phyloP scores from a whole-genome alignment of 2,329 filamentous ascomycete genomes.

The Cladosporium sp. region DNA sequence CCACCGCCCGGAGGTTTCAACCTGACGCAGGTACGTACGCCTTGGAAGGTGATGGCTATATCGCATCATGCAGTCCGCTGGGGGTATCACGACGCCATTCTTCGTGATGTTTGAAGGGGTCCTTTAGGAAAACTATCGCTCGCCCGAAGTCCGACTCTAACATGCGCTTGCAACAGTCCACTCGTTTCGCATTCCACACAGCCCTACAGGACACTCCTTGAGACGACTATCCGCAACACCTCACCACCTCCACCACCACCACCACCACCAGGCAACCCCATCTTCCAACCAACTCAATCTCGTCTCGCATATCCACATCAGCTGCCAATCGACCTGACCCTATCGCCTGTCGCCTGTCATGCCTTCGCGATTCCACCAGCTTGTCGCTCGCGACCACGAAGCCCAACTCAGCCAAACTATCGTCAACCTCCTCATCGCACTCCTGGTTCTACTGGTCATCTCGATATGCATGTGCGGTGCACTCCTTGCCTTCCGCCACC shows the following conservation, averaged over 20 bases:
- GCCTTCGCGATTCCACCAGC: conserved; percentile 39
- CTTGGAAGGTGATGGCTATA: conserved; percentile 3
- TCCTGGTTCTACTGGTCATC: conserved; percentile 76
- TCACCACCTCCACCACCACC: neutral
- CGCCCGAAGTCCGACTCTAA: neutral
- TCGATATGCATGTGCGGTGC: conserved; percentile 66
- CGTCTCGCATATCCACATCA: neutral
- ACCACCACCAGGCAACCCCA: conserved; percentile 3
- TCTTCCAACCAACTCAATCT: neutral
- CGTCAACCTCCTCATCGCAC: conserved; percentile 74
- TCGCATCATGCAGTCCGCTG: neutral
- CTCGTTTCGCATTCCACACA: conserved; percentile 9
- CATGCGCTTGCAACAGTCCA: conserved; percentile 14
- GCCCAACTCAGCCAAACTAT: conserved; percentile 59
- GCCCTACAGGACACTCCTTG: conserved; percentile 6
- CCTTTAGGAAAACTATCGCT: neutral
- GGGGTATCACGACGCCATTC: conserved; percentile 9
- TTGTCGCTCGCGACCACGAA: conserved; percentile 49
- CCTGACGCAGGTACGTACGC: conserved; percentile 18
- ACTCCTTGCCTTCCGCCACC: conserved; percentile 72
- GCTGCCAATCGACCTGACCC: neutral
- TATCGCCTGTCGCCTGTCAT: conserved; percentile 17
- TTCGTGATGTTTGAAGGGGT: conserved; percentile 6
- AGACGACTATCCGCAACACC: neutral
- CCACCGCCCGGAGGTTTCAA: conserved; percentile 10